phyloP scores from a whole-genome alignment of 163 green algal genomes.

The Scenedesmus sp. region DNA sequence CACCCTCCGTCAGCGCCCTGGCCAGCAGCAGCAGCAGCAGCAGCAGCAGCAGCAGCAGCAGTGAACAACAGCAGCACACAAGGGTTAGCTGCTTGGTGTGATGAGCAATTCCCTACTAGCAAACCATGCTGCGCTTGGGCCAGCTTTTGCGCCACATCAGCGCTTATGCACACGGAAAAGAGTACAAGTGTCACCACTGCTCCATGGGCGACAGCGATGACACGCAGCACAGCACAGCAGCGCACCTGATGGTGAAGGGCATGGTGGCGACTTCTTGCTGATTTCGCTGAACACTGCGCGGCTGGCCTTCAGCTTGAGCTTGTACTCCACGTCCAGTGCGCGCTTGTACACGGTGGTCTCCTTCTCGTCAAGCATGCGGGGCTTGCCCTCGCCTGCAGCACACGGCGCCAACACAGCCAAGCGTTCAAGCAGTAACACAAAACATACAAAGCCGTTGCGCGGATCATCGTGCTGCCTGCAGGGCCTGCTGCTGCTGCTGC shows the following conservation, averaged over 20 bases:
- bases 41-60: background rate
- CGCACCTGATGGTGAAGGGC: constrained; percentile 87
- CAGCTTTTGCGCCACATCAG: too few species aligned
- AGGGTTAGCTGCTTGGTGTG: background rate
- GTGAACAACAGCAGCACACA: background rate
- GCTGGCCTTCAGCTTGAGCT: constrained; percentile 91
- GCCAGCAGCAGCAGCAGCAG: background rate
- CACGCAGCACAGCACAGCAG: constrained; percentile 52
- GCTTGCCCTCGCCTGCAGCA: constrained; percentile 90
- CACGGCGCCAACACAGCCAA: background rate
- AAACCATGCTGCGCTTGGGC: too few species aligned
- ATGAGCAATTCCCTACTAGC: background rate
- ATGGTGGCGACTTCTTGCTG: constrained; percentile 87
- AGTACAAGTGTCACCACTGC: too few species aligned
- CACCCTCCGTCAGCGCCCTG: background rate
- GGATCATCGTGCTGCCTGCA: background rate
- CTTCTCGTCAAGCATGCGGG: constrained; percentile 91
- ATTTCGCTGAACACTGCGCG: constrained; percentile 91
- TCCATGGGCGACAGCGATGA: too few species aligned
- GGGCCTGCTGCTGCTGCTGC: background rate
- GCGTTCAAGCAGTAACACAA: too few species aligned
- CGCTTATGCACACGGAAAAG: too few species aligned
- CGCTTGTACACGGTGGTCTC: constrained; percentile 99
- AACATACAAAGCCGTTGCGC: too few species aligned
- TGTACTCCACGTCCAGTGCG: constrained; percentile 94